Base-by-base conservation (phyloP, 2,329 filamentous ascomycete genomes). In the Stenocarpella maydis region DNA sequence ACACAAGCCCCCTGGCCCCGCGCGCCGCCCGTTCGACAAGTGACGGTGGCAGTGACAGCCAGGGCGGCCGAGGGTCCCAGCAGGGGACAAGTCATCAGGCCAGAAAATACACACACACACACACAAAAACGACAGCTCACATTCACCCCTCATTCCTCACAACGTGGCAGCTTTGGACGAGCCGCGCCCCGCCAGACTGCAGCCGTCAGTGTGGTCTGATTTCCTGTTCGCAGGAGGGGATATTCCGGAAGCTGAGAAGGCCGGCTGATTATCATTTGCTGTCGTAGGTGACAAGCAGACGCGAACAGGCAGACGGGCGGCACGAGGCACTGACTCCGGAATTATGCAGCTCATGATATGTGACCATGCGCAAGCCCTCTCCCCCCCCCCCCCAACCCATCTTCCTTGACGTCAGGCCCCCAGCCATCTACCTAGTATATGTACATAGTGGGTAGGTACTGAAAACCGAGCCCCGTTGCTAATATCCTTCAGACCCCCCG, bases 61-160 rank as follows among this genome's bases (percentile, higher is more conserved):
- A 49, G 26, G 41, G 26, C 41, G 26, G 26, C 58, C 58, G 41
- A 47, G 41, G 34, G 26, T 26, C 19, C 41, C n/a, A 24, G 58
- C 41, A 37, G 41, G 55, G 55, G 24, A 61, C 41, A 41, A 34
- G n/a, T 37, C 41, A 63, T 49, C 37, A 21, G 31, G 31, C 45
- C 4, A n/a, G 26, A 14, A n/a, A 61, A 61, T 45, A 54, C 12
- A 34, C 52, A 67, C 15, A 12, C 14, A 28, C 17, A 10, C 34
- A 37, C 6, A 7, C 7, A 37, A 12, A 47, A 55, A 66, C 50
- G 64, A 67, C 52, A 39, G 24, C 64, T 67, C 64, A 67, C 41
- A 58, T 67, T 58, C 19, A 49, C 58, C 58, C 58, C 58, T 63
- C 58, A 63, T 24, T 63, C 58, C 58, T 49, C 58, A 49, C 24